Base-by-base conservation (phyloP, 2,329 filamentous ascomycete genomes). In the Furcasterigmium sp. region DNA sequence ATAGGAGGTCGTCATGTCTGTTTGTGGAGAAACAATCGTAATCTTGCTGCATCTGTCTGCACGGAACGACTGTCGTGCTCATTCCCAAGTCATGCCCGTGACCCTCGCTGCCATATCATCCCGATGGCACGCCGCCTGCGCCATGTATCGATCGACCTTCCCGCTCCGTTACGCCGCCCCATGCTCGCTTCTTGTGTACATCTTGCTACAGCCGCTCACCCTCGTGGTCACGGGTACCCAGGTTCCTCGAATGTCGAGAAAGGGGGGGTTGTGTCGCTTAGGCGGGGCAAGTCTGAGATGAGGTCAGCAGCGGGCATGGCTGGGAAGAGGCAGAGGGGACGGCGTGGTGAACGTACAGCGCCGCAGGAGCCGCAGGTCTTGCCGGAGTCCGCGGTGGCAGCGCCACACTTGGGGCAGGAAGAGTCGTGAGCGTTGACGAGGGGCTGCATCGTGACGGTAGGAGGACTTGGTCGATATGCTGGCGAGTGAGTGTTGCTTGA, bases 351-450 rank as follows among this genome's bases (percentile, higher is more conserved):
- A 68, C 76, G 55, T 68, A 81, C 77, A 55, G 77, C 75, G 44
- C 77, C 77, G 64, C 77, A 81, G 45, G 68, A 65, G 46, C 56
- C 53, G 67, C 77, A 81, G 47, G 67, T 70, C 75, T 81, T 81
- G 64, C 54, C 53, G 34, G 55, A 53, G 53, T 65, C 65, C 37
- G 61, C 55, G 53, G 71, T 68, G 56, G 64, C 48, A 53, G 67
- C 63, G 54, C 68, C 70, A 69, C 77, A 81, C 67, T 75, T 78
- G 65, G 77, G 77, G 70, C 77, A 81, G 53, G 58, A 51, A 45
- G 57, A 53, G 56, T 65, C 58, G 59, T 57, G 56, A 46, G 46
- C 47, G 60, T 68, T 62, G 59, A 65, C 58, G 50, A 51, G 46
- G 47, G 43, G 50, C 43, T 54, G 43, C 53, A 56, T 56, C 8